A percentile compares a stretch with the other conserved stretches of the same genome.
Evolutionary conservation across 108 stramenopile genomes (phyloP).

Genomic region (Pseudonitzschia delicatissima): DNA sequence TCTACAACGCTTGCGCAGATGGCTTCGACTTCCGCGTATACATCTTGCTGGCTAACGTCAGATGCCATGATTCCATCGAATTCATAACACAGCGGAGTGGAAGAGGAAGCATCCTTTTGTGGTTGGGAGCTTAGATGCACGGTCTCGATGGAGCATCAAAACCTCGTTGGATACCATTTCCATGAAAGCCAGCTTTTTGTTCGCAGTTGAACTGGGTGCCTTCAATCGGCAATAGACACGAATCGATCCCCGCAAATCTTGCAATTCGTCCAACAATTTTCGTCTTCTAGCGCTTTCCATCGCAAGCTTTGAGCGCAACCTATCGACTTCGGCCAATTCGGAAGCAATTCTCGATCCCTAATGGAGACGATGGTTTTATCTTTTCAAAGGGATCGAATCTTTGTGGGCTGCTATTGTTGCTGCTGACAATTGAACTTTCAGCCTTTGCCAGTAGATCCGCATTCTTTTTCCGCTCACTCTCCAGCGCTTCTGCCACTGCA

Average conservation of each 20-base stretch:
- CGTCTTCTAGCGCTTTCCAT: constrained; percentile 66
- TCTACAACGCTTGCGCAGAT: constrained; percentile 89
- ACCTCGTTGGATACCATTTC: constrained; percentile 68
- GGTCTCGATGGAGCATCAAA: constrained; percentile 56
- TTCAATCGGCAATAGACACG: constrained; percentile 80
- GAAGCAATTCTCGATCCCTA: background rate
- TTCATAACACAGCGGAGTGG: constrained; percentile 66
- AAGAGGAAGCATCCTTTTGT: constrained; percentile 3
- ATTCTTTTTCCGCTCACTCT: constrained; percentile 49
- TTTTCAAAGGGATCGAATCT: background rate
- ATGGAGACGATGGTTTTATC: background rate
- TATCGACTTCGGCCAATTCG: constrained; percentile 55
- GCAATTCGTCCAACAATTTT: constrained; percentile 71
- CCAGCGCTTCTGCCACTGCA: constrained; percentile 61
- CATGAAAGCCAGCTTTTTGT: constrained; percentile 13
- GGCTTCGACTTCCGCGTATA: constrained; percentile 89
- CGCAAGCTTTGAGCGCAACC: constrained; percentile 66
- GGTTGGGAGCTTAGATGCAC: background rate
- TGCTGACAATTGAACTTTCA: too few relatives aligned
- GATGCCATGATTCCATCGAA: constrained; percentile 90
- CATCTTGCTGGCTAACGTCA: constrained; percentile 59
- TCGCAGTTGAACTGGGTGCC: background rate
- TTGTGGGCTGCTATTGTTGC: too few relatives aligned
- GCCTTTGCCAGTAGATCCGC: constrained; percentile 32
- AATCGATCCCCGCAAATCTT: constrained; percentile 74